phyloP scores from a whole-genome alignment of 2,329 filamentous ascomycete genomes.

The Westerdykella ornata region DNA sequence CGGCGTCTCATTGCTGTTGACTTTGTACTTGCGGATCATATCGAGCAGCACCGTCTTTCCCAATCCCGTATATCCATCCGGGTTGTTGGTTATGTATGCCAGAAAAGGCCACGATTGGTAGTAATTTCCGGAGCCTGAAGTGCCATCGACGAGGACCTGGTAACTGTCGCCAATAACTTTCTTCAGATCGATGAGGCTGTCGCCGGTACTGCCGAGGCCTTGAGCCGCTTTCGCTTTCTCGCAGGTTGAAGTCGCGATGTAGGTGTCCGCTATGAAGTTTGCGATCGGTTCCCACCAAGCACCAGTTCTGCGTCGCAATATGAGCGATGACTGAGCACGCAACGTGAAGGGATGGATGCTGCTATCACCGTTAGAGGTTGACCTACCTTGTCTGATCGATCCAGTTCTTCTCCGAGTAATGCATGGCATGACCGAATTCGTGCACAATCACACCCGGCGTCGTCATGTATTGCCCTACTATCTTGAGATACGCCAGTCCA shows the following conservation, averaged over 20 bases:
- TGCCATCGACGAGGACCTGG: slow-evolving; percentile 47
- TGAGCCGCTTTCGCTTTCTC: slow-evolving; percentile 35
- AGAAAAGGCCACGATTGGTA: slow-evolving; percentile 50
- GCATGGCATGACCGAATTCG: slow-evolving; percentile 47
- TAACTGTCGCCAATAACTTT: slow-evolving; percentile 46
- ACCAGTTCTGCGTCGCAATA: slow-evolving; percentile 33
- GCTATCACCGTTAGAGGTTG: no score
- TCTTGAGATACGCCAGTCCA: slow-evolving; percentile 43
- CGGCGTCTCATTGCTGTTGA: slow-evolving; percentile 46
- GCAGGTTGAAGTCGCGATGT: slow-evolving; percentile 43
- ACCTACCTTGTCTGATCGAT: slow-evolving; percentile 35
- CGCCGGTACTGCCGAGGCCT: slow-evolving; percentile 27
- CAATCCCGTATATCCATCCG: slow-evolving; percentile 35
- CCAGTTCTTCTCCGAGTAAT: slow-evolving; percentile 37
- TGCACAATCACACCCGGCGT: slow-evolving; percentile 43
- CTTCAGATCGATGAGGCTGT: slow-evolving; percentile 39
- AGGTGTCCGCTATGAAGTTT: slow-evolving; percentile 47
- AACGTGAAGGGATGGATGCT: background rate
- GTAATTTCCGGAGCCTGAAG: slow-evolving; percentile 41
- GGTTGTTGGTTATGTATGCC: slow-evolving; percentile 46
- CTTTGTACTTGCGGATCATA: slow-evolving; percentile 40
- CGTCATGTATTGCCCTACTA: slow-evolving; percentile 38
- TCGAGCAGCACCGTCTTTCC: slow-evolving; percentile 14
- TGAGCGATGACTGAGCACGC: background rate
- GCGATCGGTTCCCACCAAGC: slow-evolving; percentile 50